Conservation (phyloP, 768 basidiomycete species). For the Kockovaella imperatae region DNA sequence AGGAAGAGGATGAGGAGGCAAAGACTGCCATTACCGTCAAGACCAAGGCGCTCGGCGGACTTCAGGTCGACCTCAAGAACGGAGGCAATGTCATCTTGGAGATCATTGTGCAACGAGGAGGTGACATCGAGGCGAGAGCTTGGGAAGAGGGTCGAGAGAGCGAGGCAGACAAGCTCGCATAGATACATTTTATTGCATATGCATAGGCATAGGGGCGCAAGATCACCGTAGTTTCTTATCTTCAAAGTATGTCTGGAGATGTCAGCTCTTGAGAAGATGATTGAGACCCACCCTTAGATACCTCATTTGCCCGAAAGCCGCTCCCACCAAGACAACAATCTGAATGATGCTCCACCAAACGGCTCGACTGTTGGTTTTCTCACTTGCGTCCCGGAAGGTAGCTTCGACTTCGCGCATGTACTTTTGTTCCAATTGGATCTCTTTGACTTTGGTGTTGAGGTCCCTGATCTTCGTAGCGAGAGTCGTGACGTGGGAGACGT, state of each 20-base stretch:
- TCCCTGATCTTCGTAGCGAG: conserved; percentile 62
- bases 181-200: not conserved
- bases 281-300: conserved; percentile 68
- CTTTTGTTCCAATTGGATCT: conserved; percentile 89
- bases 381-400: conserved; percentile 79
- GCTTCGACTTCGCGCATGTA: conserved; percentile 95
- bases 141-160: conserved; percentile 40
- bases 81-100: conserved; percentile 31
- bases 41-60: conserved; percentile 28
- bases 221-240: conserved; percentile 34
- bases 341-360: conserved; percentile 92
- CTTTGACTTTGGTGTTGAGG: conserved; percentile 84
- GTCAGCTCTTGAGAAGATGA: too few species aligned
- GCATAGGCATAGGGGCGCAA: not conserved
- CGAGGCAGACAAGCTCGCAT: conserved; percentile 17
- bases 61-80: conserved; percentile 24
- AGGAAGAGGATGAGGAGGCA: conserved; percentile 43
- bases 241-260: conserved; percentile 27
- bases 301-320: conserved; percentile 86
- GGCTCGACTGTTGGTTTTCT: conserved; percentile 79
- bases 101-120: conserved; percentile 31
- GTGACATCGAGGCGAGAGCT: conserved; percentile 26
- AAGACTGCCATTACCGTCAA: conserved; percentile 38
- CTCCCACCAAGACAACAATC: conserved; percentile 70
- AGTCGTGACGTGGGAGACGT: conserved; percentile 41